Evolutionary conservation across 305 asterid species (phyloP).

Genomic region (Lippia alba): DNA sequence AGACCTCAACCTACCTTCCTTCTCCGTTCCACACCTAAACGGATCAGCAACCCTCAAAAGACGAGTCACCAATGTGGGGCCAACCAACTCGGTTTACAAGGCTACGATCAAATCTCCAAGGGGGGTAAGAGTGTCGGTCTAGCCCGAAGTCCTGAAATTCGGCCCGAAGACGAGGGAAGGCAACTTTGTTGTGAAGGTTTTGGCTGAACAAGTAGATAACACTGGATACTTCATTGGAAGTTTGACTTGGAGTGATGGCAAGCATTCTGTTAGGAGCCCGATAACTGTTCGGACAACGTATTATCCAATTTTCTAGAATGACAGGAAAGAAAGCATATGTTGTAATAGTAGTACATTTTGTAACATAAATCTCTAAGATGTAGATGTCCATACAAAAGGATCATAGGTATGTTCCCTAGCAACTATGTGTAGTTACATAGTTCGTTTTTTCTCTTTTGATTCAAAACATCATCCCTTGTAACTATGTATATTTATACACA

Average conservation of each 20-base stretch:
- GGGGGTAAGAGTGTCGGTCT: constrained; percentile 14
- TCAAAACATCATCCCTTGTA: too few relatives aligned
- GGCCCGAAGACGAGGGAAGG: not conserved
- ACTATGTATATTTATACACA: too few relatives aligned
- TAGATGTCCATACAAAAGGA: too few relatives aligned
- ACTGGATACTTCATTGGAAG: constrained; percentile 34
- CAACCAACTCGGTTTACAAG: constrained; percentile 27
- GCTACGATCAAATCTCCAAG: constrained; percentile 28
- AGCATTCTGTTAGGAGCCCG: constrained; percentile 35
- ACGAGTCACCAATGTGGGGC: constrained; percentile 39
- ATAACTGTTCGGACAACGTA: constrained; percentile 23
- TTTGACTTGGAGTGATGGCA: constrained; percentile 33
- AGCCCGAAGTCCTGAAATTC: constrained; percentile 31
- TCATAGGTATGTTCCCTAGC: too few relatives aligned
- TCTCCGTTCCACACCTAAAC: constrained; percentile 30
- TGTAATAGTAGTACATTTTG: too few relatives aligned
- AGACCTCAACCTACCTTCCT: constrained; percentile 38
- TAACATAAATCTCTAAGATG: too few relatives aligned
- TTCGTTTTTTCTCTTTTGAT: too few relatives aligned
- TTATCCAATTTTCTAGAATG: constrained; percentile 1
- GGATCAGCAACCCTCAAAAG: constrained; percentile 16
- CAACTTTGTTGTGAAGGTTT: constrained; percentile 7
- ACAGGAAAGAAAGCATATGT: not conserved
- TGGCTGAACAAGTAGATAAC: not conserved
- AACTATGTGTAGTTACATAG: too few relatives aligned